Percentiles rank a stretch among this genome's conserved stretches.
Conservation (phyloP, 176 grass and related monocot genomes). For the Oryza rufipogon region DNA sequence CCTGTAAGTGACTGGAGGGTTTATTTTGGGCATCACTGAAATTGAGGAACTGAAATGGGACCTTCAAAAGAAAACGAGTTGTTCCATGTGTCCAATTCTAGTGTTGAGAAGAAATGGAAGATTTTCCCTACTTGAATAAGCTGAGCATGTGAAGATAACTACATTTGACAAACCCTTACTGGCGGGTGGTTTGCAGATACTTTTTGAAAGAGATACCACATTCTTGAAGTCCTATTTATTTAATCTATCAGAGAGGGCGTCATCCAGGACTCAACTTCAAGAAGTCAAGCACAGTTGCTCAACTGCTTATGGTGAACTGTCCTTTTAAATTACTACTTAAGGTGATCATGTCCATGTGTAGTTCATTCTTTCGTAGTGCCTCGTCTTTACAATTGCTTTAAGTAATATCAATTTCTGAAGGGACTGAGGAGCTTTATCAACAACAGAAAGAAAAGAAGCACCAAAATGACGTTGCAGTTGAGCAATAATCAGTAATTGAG, state of each 20-base stretch:
- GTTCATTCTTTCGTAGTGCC: neutral
- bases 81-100: neutral
- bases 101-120: neutral
- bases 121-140: neutral
- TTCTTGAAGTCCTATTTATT: slow-evolving; percentile 10
- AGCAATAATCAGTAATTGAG: neutral
- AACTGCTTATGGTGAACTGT: slow-evolving; percentile 14
- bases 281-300: neutral
- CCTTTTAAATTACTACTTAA: slow-evolving; percentile 31
- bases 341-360: neutral
- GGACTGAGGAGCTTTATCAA: neutral
- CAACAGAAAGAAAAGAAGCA: neutral
- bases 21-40: neutral
- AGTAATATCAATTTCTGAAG: neutral
- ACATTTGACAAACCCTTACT: neutral
- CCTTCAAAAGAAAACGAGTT: slow-evolving; percentile 10
- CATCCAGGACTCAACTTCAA: slow-evolving; percentile 20
- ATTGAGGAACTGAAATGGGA: neutral
- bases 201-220: neutral
- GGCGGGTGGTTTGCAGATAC: too few species aligned
- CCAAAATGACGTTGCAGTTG: neutral
- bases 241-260: neutral
- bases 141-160: neutral
- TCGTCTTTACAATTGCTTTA: neutral
- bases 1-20: neutral